A percentile compares a stretch with the other conserved stretches of the same genome.
Conservation (phyloP, 2,329 filamentous ascomycete species). For the Botrytis elliptica region DNA sequence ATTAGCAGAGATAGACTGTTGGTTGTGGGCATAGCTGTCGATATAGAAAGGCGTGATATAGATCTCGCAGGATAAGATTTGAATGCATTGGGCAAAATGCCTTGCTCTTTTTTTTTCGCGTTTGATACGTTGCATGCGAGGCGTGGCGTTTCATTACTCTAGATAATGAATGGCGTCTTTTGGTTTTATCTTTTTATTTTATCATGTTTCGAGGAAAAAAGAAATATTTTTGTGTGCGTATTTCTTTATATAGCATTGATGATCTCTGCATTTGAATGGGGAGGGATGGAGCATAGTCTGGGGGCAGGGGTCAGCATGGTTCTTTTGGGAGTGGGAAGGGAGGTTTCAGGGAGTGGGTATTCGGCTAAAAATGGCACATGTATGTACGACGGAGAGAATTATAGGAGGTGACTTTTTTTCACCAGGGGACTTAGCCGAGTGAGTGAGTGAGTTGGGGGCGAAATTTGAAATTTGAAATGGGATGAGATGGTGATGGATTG, state of each 20-base stretch:
- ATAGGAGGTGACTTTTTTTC: not conserved
- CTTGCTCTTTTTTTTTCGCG: not conserved
- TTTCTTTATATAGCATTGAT: not conserved
- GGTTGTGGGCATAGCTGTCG: not conserved
- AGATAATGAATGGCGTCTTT: constrained; percentile 8
- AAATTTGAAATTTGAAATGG: not conserved
- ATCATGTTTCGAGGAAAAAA: not conserved
- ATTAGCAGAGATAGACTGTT: not conserved
- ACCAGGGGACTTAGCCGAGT: not conserved
- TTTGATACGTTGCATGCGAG: constrained; percentile 12
- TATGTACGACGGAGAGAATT: not conserved
- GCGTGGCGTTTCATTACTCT: not conserved
- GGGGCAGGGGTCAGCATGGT: too few relatives aligned
- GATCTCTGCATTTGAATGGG: not conserved
- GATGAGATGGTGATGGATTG: not conserved
- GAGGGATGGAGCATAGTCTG: not conserved
- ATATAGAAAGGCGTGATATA: not conserved
- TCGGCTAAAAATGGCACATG: not conserved
- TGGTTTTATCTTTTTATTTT: not conserved
- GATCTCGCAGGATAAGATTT: constrained; percentile 8
- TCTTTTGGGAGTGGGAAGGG: not conserved
- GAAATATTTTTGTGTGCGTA: not conserved
- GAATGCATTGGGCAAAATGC: not conserved
- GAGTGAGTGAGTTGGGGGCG: not conserved
- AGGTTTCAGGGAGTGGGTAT: too few relatives aligned